These are phyloP conservation scores for Rhododendron vialii DNA, from an alignment of 148 eudicot genomes.

Conservation along the genomic window DNA sequence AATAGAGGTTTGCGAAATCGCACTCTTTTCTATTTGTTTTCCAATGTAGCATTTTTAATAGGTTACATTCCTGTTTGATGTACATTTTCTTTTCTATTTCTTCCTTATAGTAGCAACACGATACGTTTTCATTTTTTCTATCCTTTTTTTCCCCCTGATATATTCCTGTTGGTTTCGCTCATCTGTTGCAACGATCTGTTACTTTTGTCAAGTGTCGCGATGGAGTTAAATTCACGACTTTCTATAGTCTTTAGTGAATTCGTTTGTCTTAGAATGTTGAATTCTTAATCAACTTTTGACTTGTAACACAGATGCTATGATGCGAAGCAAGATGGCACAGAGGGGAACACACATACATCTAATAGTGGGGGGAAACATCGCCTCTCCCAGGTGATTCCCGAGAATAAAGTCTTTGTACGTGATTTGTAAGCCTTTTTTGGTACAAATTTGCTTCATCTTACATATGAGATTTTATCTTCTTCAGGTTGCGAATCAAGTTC, in stretches of 20 bases:
- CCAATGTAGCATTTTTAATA: neutral
- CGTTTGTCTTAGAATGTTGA: neutral
- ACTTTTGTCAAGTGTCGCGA: neutral
- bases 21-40: no score
- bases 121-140: neutral
- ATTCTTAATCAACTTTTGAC: neutral
- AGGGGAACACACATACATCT: constrained; percentile 37
- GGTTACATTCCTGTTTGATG: neutral
- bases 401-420: neutral
- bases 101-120: neutral
- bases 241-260: neutral
- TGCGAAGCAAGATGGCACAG: constrained; percentile 18
- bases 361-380: constrained; percentile 54
- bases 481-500: constrained; percentile 52
- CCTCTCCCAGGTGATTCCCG: constrained; percentile 38
- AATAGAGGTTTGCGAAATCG: neutral
- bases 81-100: neutral
- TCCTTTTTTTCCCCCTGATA: neutral
- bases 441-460: neutral
- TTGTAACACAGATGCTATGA: constrained; percentile 51
- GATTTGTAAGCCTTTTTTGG: neutral
- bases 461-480: neutral
- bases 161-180: neutral
- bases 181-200: neutral
- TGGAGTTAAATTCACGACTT: neutral